Conservation (phyloP, 2,329 filamentous ascomycete species). For the Ophioceras dolichostomum region DNA sequence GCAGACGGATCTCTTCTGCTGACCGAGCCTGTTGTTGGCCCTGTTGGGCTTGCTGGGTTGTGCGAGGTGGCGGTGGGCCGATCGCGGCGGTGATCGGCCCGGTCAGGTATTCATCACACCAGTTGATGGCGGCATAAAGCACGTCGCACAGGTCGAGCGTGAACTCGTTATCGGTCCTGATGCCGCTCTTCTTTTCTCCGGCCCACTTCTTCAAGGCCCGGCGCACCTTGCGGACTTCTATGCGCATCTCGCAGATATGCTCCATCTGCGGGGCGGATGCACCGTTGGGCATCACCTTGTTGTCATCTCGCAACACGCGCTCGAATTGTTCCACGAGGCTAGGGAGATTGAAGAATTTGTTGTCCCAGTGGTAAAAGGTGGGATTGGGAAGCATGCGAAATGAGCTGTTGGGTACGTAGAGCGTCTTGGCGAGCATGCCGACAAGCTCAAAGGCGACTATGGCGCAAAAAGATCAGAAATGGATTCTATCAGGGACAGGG, state of each 20-base stretch:
- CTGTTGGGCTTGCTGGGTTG: too few species aligned
- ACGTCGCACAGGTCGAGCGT: slow-evolving; percentile 22
- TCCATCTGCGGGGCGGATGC: neutral
- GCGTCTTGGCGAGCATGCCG: slow-evolving; percentile 40
- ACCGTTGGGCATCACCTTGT: slow-evolving; percentile 4
- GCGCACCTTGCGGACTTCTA: slow-evolving; percentile 4
- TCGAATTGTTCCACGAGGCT: slow-evolving; percentile 27
- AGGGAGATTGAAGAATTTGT: slow-evolving; percentile 29
- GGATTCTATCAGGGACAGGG: neutral
- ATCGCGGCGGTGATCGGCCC: too few species aligned
- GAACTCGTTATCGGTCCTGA: slow-evolving; percentile 10
- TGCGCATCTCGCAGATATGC: slow-evolving; percentile 6
- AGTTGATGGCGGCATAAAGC: slow-evolving; percentile 26
- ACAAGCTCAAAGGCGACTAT: slow-evolving; percentile 44
- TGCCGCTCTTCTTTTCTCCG: slow-evolving; percentile 4
- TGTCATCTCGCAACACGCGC: slow-evolving; percentile 13
- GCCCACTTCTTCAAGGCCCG: slow-evolving; percentile 6
- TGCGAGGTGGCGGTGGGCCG: slow-evolving; percentile 9
- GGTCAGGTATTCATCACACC: slow-evolving; percentile 30
- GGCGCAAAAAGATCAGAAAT: too few species aligned
- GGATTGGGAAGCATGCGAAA: slow-evolving; percentile 46
- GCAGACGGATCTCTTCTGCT: too few species aligned
- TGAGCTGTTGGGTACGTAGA: slow-evolving; percentile 34
- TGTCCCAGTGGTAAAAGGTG: slow-evolving; percentile 41
- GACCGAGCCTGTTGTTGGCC: too few species aligned